phyloP scores from a whole-genome alignment of 148 eudicot species.

The Camellia sinensis region DNA sequence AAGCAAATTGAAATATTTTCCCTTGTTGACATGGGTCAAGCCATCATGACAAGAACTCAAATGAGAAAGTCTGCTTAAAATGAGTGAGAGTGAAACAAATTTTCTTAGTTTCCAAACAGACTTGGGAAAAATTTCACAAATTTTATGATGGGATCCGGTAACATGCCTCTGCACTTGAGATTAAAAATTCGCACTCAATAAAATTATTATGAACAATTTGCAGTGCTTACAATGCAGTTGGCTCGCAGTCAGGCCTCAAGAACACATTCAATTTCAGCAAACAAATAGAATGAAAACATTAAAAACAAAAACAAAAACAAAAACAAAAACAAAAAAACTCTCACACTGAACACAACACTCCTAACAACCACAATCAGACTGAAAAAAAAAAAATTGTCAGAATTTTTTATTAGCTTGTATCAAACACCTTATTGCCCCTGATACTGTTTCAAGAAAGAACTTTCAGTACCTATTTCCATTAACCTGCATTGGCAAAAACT shows the following conservation, averaged over 20 bases:
- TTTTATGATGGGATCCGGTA: neutral
- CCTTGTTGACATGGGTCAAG: too few species aligned
- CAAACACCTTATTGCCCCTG: neutral
- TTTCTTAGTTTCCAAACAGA: neutral
- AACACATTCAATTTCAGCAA: conserved; percentile 2
- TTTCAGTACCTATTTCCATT: conserved; percentile 31
- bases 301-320: neutral
- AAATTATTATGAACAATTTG: conserved; percentile 16
- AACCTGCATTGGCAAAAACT: conserved; percentile 25
- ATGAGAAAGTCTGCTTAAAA: neutral
- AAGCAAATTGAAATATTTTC: too few species aligned
- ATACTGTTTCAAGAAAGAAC: neutral
- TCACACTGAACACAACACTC: too few species aligned
- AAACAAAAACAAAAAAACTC: too few species aligned
- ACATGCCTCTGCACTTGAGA: neutral
- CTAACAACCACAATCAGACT: neutral
- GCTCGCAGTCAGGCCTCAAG: neutral
- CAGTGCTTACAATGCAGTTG: neutral
- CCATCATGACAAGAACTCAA: too few species aligned
- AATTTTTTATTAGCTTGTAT: neutral
- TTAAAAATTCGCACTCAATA: conserved; percentile 9
- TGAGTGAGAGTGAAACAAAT: neutral
- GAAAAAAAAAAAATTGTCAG: neutral
- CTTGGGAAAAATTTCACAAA: neutral
- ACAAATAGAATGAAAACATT: neutral